Percentiles rank a stretch among this genome's conserved stretches.
These are phyloP conservation scores for Anastatica hierochuntica DNA, from an alignment of 345 rosid genomes.

Conservation along the genomic window DNA sequence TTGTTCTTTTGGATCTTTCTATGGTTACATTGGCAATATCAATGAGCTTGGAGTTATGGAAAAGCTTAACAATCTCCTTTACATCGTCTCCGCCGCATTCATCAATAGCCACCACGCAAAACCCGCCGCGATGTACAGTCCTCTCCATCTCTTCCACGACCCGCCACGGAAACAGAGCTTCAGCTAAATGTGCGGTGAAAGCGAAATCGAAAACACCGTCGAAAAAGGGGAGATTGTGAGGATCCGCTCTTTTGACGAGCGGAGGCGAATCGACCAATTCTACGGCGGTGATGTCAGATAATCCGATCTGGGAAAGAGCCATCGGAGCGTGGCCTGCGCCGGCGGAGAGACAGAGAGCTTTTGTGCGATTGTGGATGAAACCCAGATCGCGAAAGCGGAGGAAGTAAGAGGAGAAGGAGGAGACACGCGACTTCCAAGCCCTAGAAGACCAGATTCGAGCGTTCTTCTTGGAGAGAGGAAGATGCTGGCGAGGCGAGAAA, in stretches of 20 bases:
- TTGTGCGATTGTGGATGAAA: conserved; percentile 51
- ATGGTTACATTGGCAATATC: conserved; percentile 40
- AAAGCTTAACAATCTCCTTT: conserved; percentile 37
- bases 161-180: conserved; percentile 59
- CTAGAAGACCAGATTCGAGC: conserved; percentile 62
- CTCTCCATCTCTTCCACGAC: conserved; percentile 78
- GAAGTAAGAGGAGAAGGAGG: conserved; percentile 47
- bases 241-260: conserved; percentile 64
- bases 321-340: conserved; percentile 85
- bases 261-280: conserved; percentile 73
- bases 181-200: conserved; percentile 46
- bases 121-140: conserved; percentile 57
- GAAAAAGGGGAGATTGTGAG: conserved; percentile 70
- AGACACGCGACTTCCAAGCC: conserved; percentile 47
- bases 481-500: conserved; percentile 45
- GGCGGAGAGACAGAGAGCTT: conserved; percentile 72
- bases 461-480: conserved; percentile 55
- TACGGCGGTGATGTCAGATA: conserved; percentile 63
- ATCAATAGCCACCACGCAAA: conserved; percentile 50
- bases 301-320: conserved; percentile 53
- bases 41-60: conserved; percentile 40
- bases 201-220: conserved; percentile 63
- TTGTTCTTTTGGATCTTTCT: conserved; percentile 44
- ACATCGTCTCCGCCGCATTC: conserved; percentile 36
- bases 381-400: conserved; percentile 29